Evolutionary conservation across 1,284 basidiomycete species (phyloP), one percentile per base, ranked within the genome.

Genomic region (Puccinia coronata): DNA sequence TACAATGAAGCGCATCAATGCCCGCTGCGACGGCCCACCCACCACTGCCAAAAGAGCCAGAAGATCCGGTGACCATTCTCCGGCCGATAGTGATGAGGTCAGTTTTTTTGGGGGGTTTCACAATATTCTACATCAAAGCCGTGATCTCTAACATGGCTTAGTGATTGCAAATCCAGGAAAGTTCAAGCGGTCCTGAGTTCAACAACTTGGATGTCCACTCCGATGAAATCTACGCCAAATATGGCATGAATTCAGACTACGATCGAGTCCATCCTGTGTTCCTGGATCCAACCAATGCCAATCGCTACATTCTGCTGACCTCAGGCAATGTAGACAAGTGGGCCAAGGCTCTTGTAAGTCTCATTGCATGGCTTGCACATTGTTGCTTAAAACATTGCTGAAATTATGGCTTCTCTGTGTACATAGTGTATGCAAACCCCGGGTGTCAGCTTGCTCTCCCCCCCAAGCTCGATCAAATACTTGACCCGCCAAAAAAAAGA

Each of bases 281-380:
- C 34, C 65, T 67, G 5, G 65, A 67, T 25, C 65, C 65, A 41
- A 67, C 65, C 65, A 67, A 69, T 69, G 23, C 47, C 8, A 16
- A 69, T 41, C 28, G 20, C 3, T 69, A 25, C 11, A 69, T 69
- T n/a, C 65, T 67, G 2, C 39, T 67, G 2, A 67, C 65, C 1
- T 4, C 41, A 16, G 67, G 67, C 6, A 69, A 49, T 28, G n/a
- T 69, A 2, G 67, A 69, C n/a, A 25, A 12, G 28, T 69, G 67
- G 67, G 67, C 67, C 18, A 47, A 49, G n/a, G 63, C 25, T 28
- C 23, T 67, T 5, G 63, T 65, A 39, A 65, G 34, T 9, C 23
- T 65, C 11, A n/a, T 6, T 57, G 16, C 55, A 25, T 14, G 28
- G 5, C 25, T 25, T 25, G 8, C 55, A n/a, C 20, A n/a, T 16